phyloP scores from a whole-genome alignment of 2,329 filamentous ascomycete species.

The Colletotrichum camelliae region DNA sequence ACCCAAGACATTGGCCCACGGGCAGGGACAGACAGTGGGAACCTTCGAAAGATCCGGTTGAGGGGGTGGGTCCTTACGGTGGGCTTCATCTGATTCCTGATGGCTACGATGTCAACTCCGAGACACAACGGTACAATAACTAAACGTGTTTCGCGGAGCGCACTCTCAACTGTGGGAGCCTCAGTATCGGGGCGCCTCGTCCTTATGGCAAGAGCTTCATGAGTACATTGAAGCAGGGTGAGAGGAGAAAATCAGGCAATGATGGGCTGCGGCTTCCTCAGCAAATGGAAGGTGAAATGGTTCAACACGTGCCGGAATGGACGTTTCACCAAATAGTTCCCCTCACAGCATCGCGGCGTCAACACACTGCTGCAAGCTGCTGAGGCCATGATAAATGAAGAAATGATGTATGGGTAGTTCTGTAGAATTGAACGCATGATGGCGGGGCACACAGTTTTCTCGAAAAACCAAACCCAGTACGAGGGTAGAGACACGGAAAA shows the following conservation, averaged over 20 bases:
- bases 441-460: neutral
- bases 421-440: neutral
- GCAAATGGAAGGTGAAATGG: neutral
- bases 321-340: neutral
- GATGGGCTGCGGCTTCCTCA: neutral
- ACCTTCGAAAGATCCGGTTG: neutral
- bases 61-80: neutral
- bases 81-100: slow-evolving; percentile 4
- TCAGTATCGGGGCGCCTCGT: neutral
- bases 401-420: neutral
- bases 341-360: neutral
- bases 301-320: neutral
- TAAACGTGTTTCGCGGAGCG: neutral
- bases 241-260: neutral
- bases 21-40: slow-evolving; percentile 12
- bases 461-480: neutral
- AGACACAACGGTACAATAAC: slow-evolving; percentile 4
- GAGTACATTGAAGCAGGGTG: neutral
- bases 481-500: neutral
- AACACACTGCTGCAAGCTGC: neutral
- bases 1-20: neutral
- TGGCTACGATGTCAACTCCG: slow-evolving; percentile 1
- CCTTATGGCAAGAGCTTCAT: neutral
- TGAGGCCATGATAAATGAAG: neutral
- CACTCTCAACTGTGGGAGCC: neutral